These are phyloP conservation scores for Clonostachys sp. DNA, from an alignment of 2,329 filamentous ascomycete genomes.

Conservation along the genomic window DNA sequence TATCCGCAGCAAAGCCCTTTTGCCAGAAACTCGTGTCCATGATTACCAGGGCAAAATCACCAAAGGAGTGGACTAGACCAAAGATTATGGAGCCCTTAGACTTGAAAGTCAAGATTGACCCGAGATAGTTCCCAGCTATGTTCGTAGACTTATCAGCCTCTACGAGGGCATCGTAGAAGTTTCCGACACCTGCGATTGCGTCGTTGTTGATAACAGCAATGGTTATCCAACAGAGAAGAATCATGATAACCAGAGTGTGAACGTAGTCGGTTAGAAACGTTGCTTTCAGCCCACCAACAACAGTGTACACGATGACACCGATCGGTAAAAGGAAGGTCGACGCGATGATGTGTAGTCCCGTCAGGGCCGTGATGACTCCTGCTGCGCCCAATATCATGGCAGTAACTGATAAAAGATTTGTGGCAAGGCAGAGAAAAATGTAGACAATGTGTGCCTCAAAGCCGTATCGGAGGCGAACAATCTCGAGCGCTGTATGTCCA, in stretches of 20 bases:
- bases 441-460: conserved; percentile 68
- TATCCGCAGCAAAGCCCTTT: conserved; percentile 85
- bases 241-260: conserved; percentile 78
- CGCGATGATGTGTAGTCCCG: conserved; percentile 57
- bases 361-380: conserved; percentile 47
- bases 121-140: not conserved
- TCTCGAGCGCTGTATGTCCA: conserved; percentile 80
- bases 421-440: conserved; percentile 76
- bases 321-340: conserved; percentile 81
- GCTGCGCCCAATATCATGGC: conserved; percentile 82
- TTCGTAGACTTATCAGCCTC: conserved; percentile 48
- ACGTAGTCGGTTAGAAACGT: conserved; percentile 84
- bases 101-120: too few species aligned
- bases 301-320: conserved; percentile 77
- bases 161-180: conserved; percentile 80
- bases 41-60: not conserved
- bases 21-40: conserved; percentile 71
- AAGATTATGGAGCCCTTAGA: too few species aligned
- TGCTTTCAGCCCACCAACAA: conserved; percentile 75
- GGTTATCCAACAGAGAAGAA: conserved; percentile 68
- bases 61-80: not conserved
- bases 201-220: conserved; percentile 82
- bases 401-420: conserved; percentile 81
- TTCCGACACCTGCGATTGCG: conserved; percentile 64
- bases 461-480: conserved; percentile 78